These are phyloP conservation scores for Theobroma grandiflorum DNA, from an alignment of 441 rosid genomes.

Conservation along the genomic window DNA sequence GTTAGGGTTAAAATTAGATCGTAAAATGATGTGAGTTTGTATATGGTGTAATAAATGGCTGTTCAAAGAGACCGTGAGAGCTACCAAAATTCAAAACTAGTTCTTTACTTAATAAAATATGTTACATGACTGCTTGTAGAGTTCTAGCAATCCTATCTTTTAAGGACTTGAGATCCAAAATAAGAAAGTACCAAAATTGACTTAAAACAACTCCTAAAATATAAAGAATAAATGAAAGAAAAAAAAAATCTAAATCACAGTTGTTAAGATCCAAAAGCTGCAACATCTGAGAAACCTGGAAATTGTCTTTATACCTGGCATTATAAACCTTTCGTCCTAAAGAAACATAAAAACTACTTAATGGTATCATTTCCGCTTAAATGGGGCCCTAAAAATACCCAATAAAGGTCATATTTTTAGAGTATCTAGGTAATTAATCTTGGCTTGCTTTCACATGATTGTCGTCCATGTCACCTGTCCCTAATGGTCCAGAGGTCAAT, in stretches of 20 bases:
- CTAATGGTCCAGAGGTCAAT: not conserved
- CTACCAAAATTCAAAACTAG: not conserved
- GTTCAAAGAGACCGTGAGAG: too few species aligned
- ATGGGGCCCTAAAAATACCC: not conserved
- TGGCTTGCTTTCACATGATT: constrained; percentile 11
- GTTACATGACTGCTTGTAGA: not conserved
- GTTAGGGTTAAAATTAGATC: too few species aligned
- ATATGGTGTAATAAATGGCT: too few species aligned
- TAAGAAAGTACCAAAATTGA: constrained; percentile 9
- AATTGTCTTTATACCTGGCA: not conserved
- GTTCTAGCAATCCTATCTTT: constrained; percentile 10
- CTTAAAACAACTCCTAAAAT: constrained; percentile 18
- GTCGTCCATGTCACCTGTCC: not conserved
- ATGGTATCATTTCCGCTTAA: constrained; percentile 6
- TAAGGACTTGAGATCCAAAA: not conserved
- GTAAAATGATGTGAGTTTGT: too few species aligned
- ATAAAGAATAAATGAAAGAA: not conserved
- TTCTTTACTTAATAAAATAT: not conserved
- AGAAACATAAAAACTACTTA: constrained; percentile 14
- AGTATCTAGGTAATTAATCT: not conserved
- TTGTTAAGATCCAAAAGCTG: not conserved
- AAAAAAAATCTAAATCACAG: not conserved
- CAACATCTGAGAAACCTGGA: not conserved
- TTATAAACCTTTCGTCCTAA: too few species aligned
- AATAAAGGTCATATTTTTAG: not conserved